Conservation (phyloP, 495 filamentous ascomycete genomes). For the Lasiosphaeria hispida region DNA sequence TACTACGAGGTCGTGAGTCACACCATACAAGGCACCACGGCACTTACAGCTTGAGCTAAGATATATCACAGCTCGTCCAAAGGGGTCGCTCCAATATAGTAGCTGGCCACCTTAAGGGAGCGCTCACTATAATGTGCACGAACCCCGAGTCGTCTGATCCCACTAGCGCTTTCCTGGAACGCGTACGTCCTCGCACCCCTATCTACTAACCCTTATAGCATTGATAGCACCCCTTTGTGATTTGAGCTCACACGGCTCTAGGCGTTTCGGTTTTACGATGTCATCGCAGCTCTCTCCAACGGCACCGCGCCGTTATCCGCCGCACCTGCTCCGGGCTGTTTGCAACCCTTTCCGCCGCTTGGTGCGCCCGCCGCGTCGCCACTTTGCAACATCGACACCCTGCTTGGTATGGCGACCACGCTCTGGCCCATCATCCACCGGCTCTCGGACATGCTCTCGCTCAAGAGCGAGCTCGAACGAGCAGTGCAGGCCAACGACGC, state of each 20-base stretch:
- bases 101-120: slow-evolving; percentile 58
- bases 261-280: slow-evolving; percentile 65
- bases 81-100: slow-evolving; percentile 56
- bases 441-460: slow-evolving; percentile 52
- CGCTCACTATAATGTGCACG: slow-evolving; percentile 56
- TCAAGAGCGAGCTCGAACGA: slow-evolving; percentile 49
- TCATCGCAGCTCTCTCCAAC: slow-evolving; percentile 61
- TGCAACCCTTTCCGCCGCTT: slow-evolving; percentile 46
- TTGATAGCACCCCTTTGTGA: background rate
- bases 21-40: background rate
- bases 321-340: slow-evolving; percentile 45
- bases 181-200: slow-evolving; percentile 37
- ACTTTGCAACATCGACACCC: slow-evolving; percentile 52
- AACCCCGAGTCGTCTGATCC: slow-evolving; percentile 46
- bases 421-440: slow-evolving; percentile 64
- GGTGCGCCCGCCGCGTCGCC: slow-evolving; percentile 43
- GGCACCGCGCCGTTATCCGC: slow-evolving; percentile 55
- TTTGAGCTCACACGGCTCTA: slow-evolving; percentile 20
- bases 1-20: slow-evolving; percentile 61
- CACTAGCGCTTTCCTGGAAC: slow-evolving; percentile 55
- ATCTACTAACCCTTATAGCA: background rate
- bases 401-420: slow-evolving; percentile 61
- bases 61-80: slow-evolving; percentile 52
- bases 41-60: background rate
- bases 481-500: slow-evolving; percentile 36